Base-by-base conservation (phyloP, 768 basidiomycete species). In the Boletus rubescentipes region DNA sequence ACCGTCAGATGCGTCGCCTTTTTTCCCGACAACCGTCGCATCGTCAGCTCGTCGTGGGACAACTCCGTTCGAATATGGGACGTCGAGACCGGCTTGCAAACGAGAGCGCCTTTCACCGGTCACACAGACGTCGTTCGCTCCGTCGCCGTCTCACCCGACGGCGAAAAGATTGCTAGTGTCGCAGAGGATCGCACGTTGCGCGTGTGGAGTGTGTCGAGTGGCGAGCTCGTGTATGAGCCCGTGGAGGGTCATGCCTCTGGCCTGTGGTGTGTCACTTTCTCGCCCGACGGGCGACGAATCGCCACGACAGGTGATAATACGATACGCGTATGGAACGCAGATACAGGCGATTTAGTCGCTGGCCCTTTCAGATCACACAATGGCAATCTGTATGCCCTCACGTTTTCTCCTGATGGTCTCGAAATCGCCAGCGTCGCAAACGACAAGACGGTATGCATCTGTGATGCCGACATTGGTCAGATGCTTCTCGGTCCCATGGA, bases 391-490 rank as follows among this genome's bases (percentile, higher is more conserved):
- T 68, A 68, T 46, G 57, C 66, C 53, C 59, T 67, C 80, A 47
- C 83, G 73, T 81, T 55, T 21, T 59, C 59, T 50, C 66, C 66
- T 32, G 66, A 67, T 23, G 64, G 66, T 29, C 66, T 66, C 62
- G 66, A 68, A 39, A 67, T 67, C 55, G 64, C 61, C 40, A 67
- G 63, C 59, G 66, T 61, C 9, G 63, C 70, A 21, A 67, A 63
- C 51, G 70, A 71, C 62, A 63, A 61, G 30, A 66, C 69, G 2
- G 54, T 69, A 26, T 66, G 70, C 52, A 50, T 71, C 46, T 72
- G 70, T 46, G 62, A 70, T 50, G 42, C 68, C 6, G 69, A 68
- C 58, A 64, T 65, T 44, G 79, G 80, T 51, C 75, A 78, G 53
- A 59, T 61, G 47, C 53, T 67, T 6, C 46, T 63, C 34, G 60